These are phyloP conservation scores for Apophysomyces elegans DNA, from an alignment of 371 early-diverging fungal genomes.

Conservation along the genomic window DNA sequence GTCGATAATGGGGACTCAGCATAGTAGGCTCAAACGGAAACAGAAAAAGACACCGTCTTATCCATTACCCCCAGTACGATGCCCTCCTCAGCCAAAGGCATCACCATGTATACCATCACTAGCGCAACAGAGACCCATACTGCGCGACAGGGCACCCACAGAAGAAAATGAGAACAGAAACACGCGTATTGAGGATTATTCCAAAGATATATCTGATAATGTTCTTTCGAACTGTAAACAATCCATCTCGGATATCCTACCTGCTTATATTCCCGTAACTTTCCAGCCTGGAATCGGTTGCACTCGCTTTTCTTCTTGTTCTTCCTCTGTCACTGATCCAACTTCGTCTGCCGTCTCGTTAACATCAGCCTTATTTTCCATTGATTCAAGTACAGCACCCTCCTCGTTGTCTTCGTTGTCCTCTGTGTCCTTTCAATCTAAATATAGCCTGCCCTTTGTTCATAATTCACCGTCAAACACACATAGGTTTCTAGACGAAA, in stretches of 20 bases:
- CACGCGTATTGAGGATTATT: conserved; percentile 18
- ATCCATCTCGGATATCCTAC: conserved; percentile 11
- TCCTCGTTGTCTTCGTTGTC: conserved; percentile 24
- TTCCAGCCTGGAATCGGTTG: conserved; percentile 8
- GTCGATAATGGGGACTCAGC: conserved; percentile 20
- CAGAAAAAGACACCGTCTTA: conserved; percentile 12
- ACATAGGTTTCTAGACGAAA: not conserved
- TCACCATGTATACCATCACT: not conserved
- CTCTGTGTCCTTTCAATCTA: conserved; percentile 18
- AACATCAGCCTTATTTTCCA: conserved; percentile 19
- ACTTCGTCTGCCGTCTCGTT: conserved; percentile 14
- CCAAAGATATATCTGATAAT: conserved; percentile 9
- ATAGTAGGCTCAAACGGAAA: conserved; percentile 18
- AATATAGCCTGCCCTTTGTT: not conserved
- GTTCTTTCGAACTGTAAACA: not conserved
- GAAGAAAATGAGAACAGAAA: conserved; percentile 6
- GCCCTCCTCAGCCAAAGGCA: not conserved
- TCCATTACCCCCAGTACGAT: conserved; percentile 1
- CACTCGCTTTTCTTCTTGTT: not conserved
- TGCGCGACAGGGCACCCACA: not conserved
- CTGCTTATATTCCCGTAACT: conserved; percentile 10
- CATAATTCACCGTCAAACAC: not conserved
- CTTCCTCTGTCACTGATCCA: conserved; percentile 12
- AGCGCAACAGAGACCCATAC: conserved; percentile 3
- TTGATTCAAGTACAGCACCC: conserved; percentile 11